Evolutionary conservation across 139 green algal species (phyloP), one percentile per base, ranked within the genome.

Genomic region (Chlamydomonas incerta): DNA sequence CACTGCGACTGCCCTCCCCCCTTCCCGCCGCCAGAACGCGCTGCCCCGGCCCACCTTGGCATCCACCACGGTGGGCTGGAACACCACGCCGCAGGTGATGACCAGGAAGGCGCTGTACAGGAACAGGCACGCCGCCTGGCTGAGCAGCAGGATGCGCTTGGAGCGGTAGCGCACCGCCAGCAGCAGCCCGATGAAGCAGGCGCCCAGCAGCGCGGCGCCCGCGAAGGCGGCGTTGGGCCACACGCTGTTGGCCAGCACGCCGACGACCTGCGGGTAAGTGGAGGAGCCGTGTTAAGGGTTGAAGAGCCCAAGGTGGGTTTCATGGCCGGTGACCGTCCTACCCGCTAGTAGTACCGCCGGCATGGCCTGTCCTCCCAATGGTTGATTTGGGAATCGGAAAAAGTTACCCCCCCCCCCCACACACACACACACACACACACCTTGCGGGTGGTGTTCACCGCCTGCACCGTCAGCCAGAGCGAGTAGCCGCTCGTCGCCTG

Each of bases 201-300:
- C 58, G 34, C 66, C 74, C 37, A 81, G 41, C 28, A 76, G 52
- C 28, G 63, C 26, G 13, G 46, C 58, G 9, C 37, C 24, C 11
- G 68, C 13, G 41, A 88, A 80, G 17, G 74, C 58, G 47, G 81
- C 81, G 28, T 24, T 75, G 46, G 87, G 75, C 87, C 81, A 90
- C 1, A 67, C 3, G 55, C 62, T 50, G 74, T 88, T 67, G 24
- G 35, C 15, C 52, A 90, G 47, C 63, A 86, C 86, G 71, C 80
- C 86, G 24, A 72, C 31, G n/a, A 85, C 79, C 79, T 85, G 47
- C 17, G n/a, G n/a, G n/a, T n/a, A n/a, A n/a, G n/a, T n/a, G n/a
- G n/a, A n/a, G 4, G 70, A 23, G 37, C 34, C 11, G 67, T 58
- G 52, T 23, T 23, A 58, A 58, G 15, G 13, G 15, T 58, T 58